These are phyloP conservation scores for Saturnispora silvae DNA, from an alignment of 805 yeast species.

Conservation along the genomic window DNA sequence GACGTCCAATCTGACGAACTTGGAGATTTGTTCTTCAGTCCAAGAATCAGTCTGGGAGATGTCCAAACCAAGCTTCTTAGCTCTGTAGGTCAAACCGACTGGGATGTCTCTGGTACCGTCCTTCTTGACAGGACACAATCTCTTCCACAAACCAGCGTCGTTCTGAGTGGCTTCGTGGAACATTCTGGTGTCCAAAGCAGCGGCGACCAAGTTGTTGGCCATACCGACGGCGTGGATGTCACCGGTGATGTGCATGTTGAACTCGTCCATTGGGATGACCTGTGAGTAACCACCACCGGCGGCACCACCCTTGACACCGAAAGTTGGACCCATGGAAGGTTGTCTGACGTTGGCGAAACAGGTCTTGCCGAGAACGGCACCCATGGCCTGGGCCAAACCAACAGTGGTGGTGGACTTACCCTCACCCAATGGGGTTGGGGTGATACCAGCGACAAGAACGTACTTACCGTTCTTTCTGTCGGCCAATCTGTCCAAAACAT, in stretches of 20 bases:
- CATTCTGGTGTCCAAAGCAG: constrained; percentile 94
- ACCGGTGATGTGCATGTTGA: constrained; percentile 94
- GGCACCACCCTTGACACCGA: constrained; percentile 98
- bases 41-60: constrained; percentile 74
- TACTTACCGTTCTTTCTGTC: constrained; percentile 67
- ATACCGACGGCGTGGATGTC: constrained; percentile 94
- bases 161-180: constrained; percentile 85
- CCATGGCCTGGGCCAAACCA: constrained; percentile 93
- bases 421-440: constrained; percentile 97
- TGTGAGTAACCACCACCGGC: constrained; percentile 99
- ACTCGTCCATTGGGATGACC: constrained; percentile 98
- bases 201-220: constrained; percentile 88
- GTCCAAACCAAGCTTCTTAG: constrained; percentile 68
- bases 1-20: constrained; percentile 76
- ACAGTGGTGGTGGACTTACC: constrained; percentile 96
- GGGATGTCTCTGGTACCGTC: constrained; percentile 68
- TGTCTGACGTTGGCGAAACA: constrained; percentile 94
- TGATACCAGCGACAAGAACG: constrained; percentile 90
- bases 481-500: constrained; percentile 56
- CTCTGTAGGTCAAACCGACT: constrained; percentile 64
- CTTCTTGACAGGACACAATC: constrained; percentile 79
- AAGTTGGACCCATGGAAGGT: constrained; percentile 98
- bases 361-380: constrained; percentile 75
- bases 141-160: constrained; percentile 67
- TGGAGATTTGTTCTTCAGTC: constrained; percentile 61